Conservation (phyloP, 768 basidiomycete species). For the Phaeotremella fagi region DNA sequence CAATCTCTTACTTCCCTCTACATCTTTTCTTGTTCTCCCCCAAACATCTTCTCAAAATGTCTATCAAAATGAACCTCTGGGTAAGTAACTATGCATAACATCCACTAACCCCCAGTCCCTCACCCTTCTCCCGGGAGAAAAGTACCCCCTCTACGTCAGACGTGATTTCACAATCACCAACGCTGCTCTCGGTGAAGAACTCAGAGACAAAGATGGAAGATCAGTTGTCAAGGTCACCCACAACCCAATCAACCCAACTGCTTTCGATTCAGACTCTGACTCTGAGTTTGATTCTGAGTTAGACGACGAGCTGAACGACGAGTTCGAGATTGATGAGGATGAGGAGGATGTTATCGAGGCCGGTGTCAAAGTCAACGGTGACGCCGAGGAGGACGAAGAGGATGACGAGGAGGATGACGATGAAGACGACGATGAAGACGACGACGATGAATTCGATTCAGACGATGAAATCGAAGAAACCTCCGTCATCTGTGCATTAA, state of each 20-base stretch:
- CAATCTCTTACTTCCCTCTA: neutral
- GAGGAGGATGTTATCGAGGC: slow-evolving; percentile 48
- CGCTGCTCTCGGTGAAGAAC: slow-evolving; percentile 68
- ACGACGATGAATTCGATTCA: slow-evolving; percentile 43
- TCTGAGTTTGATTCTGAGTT: slow-evolving; percentile 40
- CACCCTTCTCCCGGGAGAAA: slow-evolving; percentile 43
- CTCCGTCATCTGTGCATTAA: slow-evolving; percentile 66
- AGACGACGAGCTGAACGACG: slow-evolving; percentile 48
- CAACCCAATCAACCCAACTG: slow-evolving; percentile 39
- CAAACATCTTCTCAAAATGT: slow-evolving; percentile 26
- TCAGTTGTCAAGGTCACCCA: slow-evolving; percentile 50
- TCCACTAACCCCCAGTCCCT: slow-evolving; percentile 1
- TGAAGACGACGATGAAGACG: slow-evolving; percentile 21
- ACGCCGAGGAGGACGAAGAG: slow-evolving; percentile 55
- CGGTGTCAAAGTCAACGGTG: slow-evolving; percentile 6
- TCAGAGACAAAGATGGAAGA: slow-evolving; percentile 56
- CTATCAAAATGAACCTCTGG: slow-evolving; percentile 38
- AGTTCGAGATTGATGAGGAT: slow-evolving; percentile 22
- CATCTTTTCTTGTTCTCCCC: slow-evolving; percentile 1
- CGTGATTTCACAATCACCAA: slow-evolving; percentile 76
- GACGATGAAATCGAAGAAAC: slow-evolving; percentile 48
- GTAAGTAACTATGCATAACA: slow-evolving; percentile 14
- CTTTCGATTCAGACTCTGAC: slow-evolving; percentile 34
- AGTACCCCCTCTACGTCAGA: slow-evolving; percentile 58
- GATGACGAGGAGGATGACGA: slow-evolving; percentile 50